Conservation (phyloP, 23 red algal genomes). For the Gracilaria caudata region DNA sequence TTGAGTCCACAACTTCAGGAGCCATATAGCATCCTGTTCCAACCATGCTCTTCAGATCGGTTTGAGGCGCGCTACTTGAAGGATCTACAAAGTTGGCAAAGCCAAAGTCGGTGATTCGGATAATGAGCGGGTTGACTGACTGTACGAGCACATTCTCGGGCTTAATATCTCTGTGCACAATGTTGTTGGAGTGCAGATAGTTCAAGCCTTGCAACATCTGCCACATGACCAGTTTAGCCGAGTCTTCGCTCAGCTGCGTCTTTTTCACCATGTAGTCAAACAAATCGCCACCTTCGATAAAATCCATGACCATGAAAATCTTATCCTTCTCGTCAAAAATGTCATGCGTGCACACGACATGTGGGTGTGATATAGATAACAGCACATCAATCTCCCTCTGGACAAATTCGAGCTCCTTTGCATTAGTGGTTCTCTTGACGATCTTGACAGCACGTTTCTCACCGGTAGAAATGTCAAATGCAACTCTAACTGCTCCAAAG, state of each 20-base stretch:
- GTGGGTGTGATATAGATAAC: constrained; percentile 56
- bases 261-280: constrained; percentile 78
- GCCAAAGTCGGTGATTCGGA: constrained; percentile 83
- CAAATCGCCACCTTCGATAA: constrained; percentile 76
- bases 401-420: constrained; percentile 70
- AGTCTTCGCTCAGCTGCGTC: constrained; percentile 37
- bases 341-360: constrained; percentile 73
- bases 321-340: constrained; percentile 74
- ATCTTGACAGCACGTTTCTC: constrained; percentile 77
- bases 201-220: constrained; percentile 62
- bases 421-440: constrained; percentile 56
- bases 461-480: constrained; percentile 44
- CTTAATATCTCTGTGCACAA: constrained; percentile 86
- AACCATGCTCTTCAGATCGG: constrained; percentile 50
- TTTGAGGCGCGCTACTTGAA: constrained; percentile 5
- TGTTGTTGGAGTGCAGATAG: constrained; percentile 62
- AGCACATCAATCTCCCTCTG: constrained; percentile 76
- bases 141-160: constrained; percentile 75
- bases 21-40: constrained; percentile 80
- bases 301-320: constrained; percentile 74
- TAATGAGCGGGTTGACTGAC: constrained; percentile 21
- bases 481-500: constrained; percentile 58
- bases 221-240: constrained; percentile 59
- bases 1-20: constrained; percentile 73
- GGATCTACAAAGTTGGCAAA: constrained; percentile 79